Base-by-base conservation (phyloP, 2,329 filamentous ascomycete genomes). In the Arthrobotrys pseudoclavata region DNA sequence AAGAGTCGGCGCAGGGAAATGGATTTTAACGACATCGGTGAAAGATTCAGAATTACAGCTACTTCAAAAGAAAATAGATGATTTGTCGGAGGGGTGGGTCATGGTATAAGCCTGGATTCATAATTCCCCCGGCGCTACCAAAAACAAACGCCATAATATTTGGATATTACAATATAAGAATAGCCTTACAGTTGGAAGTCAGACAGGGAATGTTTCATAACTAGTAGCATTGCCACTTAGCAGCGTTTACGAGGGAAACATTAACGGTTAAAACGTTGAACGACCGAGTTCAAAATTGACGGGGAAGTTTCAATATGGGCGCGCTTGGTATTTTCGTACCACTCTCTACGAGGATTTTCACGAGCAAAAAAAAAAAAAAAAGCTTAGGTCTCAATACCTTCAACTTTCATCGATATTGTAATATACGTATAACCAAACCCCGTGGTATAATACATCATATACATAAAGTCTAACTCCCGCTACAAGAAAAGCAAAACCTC, bases 1-100 rank as follows among this genome's bases (percentile, higher is more conserved):
- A 20, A 42, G 4, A 10, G 22, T 70, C 20, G 50, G 50, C 0
- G 57, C 55, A 15, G 72, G 72, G 1, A 63, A 31, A 24, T 76
- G 66, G 66, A n/a, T 20, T 24, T 42, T 76, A 9, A 63, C 42
- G 5, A 45, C 29, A 13, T 31, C 24, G 7, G 22, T 67, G 2
- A 31, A 34, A 2, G 72, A 70, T 31, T 22, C 40, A 47, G 60
- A 69, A 50, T 55, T 37, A 20, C n/a, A 18, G 18, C 12, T 53
- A 24, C 22, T 75, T 1, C 55, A 34, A 40, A 48, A 22, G 13
- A 31, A 26, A 26, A 1, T 13, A 7, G 47, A 53, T 31, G 18
- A 37, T 18, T 13, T 34, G 18, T 53, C 20, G 6, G 29, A 47
- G 10, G 20, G 15, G 4, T 42, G 29, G 55, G 55, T 60, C 3